A percentile compares a stretch with the other conserved stretches of the same genome.
These are phyloP conservation scores for Aspergillus tamarii DNA, from an alignment of 2,329 filamentous ascomycete species.

Conservation along the genomic window DNA sequence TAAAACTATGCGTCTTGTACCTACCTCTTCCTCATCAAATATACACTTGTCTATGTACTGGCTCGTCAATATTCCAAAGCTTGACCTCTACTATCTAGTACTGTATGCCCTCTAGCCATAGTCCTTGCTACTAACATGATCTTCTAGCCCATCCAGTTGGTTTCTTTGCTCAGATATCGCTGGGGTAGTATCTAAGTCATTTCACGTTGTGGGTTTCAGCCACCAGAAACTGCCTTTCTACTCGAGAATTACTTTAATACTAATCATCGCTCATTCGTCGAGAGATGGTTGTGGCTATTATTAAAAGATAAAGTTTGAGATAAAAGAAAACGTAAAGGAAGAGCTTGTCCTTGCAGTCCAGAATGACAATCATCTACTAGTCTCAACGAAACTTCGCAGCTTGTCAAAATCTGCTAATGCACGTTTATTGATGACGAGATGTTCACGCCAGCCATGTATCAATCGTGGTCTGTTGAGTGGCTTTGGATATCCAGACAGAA, in stretches of 20 bases:
- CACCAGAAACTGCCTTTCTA: not conserved
- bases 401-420: not conserved
- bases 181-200: not conserved
- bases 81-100: not conserved
- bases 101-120: not conserved
- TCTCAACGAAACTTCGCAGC: not conserved
- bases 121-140: not conserved
- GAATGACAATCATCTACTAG: not conserved
- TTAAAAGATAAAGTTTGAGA: not conserved
- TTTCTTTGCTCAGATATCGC: not conserved
- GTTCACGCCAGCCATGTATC: not conserved
- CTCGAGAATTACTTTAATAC: not conserved
- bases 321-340: not conserved
- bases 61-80: not conserved
- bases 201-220: not conserved
- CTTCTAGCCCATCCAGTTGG: not conserved
- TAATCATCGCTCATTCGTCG: not conserved
- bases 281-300: not conserved
- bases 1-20: not conserved
- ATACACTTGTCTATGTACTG: not conserved
- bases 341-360: not conserved
- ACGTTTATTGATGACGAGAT: not conserved
- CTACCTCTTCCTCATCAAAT: not conserved
- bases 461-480: not conserved
- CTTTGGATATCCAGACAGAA: not conserved